Conservation (phyloP, 2,329 filamentous ascomycete genomes). For the Zelopaecilomyces penicillatus region DNA sequence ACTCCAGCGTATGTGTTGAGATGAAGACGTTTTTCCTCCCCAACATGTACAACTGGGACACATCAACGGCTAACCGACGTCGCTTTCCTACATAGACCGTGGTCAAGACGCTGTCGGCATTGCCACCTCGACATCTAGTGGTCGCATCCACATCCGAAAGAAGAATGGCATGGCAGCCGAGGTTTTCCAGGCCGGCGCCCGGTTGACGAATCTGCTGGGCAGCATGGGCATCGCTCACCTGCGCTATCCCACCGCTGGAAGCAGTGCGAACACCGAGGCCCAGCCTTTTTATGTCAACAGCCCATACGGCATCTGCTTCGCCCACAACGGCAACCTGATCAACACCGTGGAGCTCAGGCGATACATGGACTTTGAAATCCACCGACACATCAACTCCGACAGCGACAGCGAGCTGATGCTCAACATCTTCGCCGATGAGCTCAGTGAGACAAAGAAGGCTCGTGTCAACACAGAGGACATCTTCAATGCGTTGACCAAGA, state of each 20-base stretch:
- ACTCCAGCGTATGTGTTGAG: no score
- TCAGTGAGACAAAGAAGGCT: constrained; percentile 72
- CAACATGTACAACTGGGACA: no score
- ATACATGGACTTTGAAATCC: constrained; percentile 69
- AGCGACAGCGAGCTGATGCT: constrained; percentile 68
- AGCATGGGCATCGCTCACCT: constrained; percentile 56
- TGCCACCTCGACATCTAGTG: no score
- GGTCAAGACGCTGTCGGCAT: no score
- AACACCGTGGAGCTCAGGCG: constrained; percentile 60
- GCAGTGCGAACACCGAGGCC: constrained; percentile 60
- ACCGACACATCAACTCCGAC: constrained; percentile 83
- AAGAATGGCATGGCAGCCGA: no score
- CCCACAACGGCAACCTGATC: constrained; percentile 85
- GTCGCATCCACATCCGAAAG: no score
- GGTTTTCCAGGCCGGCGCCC: no score
- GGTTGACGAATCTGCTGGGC: no score
- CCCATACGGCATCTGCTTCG: constrained; percentile 73
- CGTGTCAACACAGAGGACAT: constrained; percentile 72
- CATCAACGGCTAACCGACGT: no score
- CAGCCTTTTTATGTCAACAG: constrained; percentile 86
- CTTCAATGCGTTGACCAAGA: constrained; percentile 58
- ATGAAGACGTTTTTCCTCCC: no score
- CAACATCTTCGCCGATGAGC: constrained; percentile 78
- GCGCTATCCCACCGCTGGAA: constrained; percentile 84
- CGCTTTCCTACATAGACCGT: no score